A percentile compares a stretch with the other conserved stretches of the same genome.
Evolutionary conservation across 495 filamentous ascomycete genomes (phyloP).

Genomic region (Amorphotheca resinae): DNA sequence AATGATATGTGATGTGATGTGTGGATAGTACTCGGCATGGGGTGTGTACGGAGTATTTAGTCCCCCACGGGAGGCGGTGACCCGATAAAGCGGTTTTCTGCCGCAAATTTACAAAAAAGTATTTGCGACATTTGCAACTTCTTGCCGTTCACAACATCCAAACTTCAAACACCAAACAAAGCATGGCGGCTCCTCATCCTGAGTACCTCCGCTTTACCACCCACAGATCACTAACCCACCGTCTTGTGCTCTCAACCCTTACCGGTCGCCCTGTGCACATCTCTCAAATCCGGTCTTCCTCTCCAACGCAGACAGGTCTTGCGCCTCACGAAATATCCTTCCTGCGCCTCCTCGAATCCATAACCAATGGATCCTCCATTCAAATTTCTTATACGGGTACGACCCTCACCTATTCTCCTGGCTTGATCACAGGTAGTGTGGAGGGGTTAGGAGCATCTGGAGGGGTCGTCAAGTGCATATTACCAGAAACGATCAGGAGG

Average conservation of each 20-base stretch:
- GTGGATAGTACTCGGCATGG: no score
- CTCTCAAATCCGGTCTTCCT: constrained; percentile 81
- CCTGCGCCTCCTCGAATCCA: constrained; percentile 80
- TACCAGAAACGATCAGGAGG: constrained; percentile 60
- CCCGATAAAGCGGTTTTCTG: neutral
- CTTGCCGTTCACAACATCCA: neutral
- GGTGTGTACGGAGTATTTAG: no score
- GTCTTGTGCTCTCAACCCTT: constrained; percentile 81
- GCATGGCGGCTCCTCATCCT: constrained; percentile 21
- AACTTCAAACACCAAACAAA: neutral
- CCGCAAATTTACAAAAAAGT: constrained; percentile 1
- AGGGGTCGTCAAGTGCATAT: constrained; percentile 63
- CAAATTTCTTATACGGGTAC: constrained; percentile 95
- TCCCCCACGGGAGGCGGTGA: neutral
- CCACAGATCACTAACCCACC: constrained; percentile 69
- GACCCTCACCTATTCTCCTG: constrained; percentile 78
- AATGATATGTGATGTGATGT: no score
- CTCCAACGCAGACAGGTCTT: constrained; percentile 74
- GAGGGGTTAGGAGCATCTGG: constrained; percentile 45
- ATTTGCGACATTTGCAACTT: neutral
- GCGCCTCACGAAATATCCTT: constrained; percentile 89
- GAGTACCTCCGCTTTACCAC: constrained; percentile 57
- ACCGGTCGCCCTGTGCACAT: constrained; percentile 83
- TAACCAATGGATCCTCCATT: constrained; percentile 91
- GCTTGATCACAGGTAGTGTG: constrained; percentile 73